Evolutionary conservation across 148 eudicot genomes (phyloP), one percentile per base, ranked within the genome.

Genomic region (Rhododendron henanense): DNA sequence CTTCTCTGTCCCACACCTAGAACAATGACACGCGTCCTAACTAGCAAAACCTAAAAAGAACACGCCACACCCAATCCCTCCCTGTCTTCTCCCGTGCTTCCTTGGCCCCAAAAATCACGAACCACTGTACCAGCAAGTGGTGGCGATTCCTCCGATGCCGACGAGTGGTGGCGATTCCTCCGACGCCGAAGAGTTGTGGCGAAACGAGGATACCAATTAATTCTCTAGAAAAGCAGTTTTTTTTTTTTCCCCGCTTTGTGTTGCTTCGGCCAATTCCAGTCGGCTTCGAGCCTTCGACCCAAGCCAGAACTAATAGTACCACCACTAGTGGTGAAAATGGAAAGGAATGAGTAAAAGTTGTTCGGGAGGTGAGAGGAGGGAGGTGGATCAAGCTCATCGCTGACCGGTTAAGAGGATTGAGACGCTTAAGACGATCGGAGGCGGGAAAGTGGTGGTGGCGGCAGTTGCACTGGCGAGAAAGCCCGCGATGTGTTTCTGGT

Each of bases 301-400:
- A 90, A 77, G 96, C 90, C 53, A 88, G 85, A 84, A 87, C 84
- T 50, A 87, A 28, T 71, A 87, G 78, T 50, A 41, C 74, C 10
- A 23, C 84, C 55, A 85, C 85, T 28, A 48, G 51, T 35, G 37
- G 82, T 63, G 69, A 65, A 18, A 35, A 48, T 59, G 80, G 53
- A 23, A 74, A 67, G 23, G 79, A 86, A 53, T 84, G 88, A 25
- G 89, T 88, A 48, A 91, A 88, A 21, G 88, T 88, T 75, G 89
- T 96, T 33, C 93, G 91, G 92, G 97, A 95, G 87, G 85, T 31
- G 31, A 31, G 31, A 31, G 31, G 31, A 31, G 91, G 92, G 97
- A 95, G 87, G 84, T 95, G n/a, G 89, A 88, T 86, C 21, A 91
- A 92, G 90, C 92, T 95, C 81, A 85, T 96, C 35, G 89, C 92